Base-by-base conservation (phyloP, 306 rosid genomes). In the Betula pendula region DNA sequence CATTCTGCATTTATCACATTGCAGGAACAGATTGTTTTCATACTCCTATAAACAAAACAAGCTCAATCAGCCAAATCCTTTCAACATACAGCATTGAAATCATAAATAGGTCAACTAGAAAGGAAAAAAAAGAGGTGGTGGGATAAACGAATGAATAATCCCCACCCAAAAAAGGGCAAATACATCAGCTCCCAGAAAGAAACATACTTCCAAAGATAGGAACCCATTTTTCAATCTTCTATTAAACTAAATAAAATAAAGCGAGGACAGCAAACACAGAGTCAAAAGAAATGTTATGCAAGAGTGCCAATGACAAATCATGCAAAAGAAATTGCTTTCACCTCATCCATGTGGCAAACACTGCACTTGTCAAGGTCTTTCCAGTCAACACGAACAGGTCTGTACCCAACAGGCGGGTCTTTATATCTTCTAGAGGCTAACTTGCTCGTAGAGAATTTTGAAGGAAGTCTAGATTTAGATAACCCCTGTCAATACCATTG, bases 341-440 rank as follows among this genome's bases (percentile, higher is more conserved):
- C 99, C 99, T 95, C 99, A 80, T 95, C 99, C 99, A 92, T 95
- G 86, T 95, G 97, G 78, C 99, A 95, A 69, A 95, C 99, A 78
- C 89, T 95, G 84, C 99, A 95, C 86, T 95, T 95, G 76, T 95
- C 98, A 40, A 95, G 99, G 85, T 95, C 99, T 82, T 92, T 91
- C 99, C 99, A 95, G 74, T 95, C 96, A 74, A 95, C 96, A 81
- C 96, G 98, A 84, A 95, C 97, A 72, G 91, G 97, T 71, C 99
- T 90, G 84, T 92, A 95, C 76, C 99, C 97, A 84, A 81, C 72
- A 80, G 95, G 93, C 71, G 77, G 81, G 52, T 88, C 84, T 73
- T 81, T 74, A 88, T 81, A 68, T 70, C 87, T 82, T 85, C 87
- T 85, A 71, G 98, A 89, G 74, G 89, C 82, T 77, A 79, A 84